Base-by-base conservation (phyloP, 129 eudicot genomes). In the Artemisia argyi region DNA sequence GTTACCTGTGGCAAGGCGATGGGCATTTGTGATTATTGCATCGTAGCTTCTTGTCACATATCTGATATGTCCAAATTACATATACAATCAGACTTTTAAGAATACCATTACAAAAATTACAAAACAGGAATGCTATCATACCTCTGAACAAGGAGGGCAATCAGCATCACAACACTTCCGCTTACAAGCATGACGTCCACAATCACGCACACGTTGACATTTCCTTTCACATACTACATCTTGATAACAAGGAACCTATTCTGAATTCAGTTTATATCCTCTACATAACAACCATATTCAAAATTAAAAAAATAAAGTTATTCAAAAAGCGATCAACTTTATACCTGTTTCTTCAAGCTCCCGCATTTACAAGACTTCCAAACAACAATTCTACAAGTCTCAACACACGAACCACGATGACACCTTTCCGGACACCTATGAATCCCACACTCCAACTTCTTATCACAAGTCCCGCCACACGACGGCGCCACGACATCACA, bases 21-120 rank as follows among this genome's bases (percentile, higher is more conserved):
- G 97, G 96, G 67, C 99, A 94, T 85, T 94, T 94, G 81, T 94
- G 99, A 80, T 94, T 94, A 87, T 82, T 85, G 88, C 99, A 94
- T 24, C 99, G 86, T 61, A 94, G 96, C 80, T 79, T 90, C 92
- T 87, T 82, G 71, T 89, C 99, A 88, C 99, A 94, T 78, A 94
- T 85, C 99, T 94, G 73, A 80, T 48, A 59, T 48, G 39, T 48
- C 68, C 68, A 32, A 67, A 26, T 61, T 18, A 49, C 3, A 56
- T 5, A 16, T 11, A 74, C 14, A 64, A 61, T 63, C 32, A 58
- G 32, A 51, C 17, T 54, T 39, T 52, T 32, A 66, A 57, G 26
- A 71, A 68, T 60, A 63, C 15, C 26, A 78, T 63, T 51, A 78
- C 56, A 15, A 61, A 61, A 51, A 19, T 65, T 11, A 77, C n/a